These are phyloP conservation scores for Cordyceps farinosa DNA, from an alignment of 2,329 filamentous ascomycete genomes.

Conservation along the genomic window DNA sequence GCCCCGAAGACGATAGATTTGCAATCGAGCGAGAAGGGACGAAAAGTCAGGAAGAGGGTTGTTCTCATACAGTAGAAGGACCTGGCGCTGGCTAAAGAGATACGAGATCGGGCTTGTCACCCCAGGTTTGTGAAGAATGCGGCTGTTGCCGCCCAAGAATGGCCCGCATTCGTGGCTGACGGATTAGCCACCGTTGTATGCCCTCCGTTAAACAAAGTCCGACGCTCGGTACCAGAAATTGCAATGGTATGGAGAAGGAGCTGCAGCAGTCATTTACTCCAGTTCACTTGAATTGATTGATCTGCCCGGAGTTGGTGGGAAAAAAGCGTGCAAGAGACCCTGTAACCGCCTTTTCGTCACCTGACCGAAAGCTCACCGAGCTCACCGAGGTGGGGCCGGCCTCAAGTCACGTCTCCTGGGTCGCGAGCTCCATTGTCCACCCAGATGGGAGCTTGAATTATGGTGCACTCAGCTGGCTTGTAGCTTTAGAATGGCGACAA, in stretches of 20 bases:
- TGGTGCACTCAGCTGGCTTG: neutral
- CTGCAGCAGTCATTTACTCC: neutral
- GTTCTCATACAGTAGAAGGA: no score
- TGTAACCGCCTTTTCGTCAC: neutral
- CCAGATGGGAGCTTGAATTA: neutral
- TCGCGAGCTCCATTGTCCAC: neutral
- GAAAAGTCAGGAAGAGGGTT: neutral
- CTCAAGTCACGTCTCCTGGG: slow-evolving; percentile 13
- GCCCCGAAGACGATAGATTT: no score
- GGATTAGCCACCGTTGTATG: neutral
- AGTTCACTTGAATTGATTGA: neutral
- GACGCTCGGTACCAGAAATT: no score
- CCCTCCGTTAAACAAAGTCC: neutral
- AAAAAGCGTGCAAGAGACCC: neutral
- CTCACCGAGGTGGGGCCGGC: slow-evolving; percentile 3
- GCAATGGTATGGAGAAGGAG: neutral
- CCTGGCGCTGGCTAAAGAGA: neutral
- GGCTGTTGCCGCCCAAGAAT: neutral
- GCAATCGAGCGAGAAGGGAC: neutral
- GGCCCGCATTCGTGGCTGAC: neutral
- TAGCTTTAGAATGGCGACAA: slow-evolving; percentile 41
- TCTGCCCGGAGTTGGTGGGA: neutral
- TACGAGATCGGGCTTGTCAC: neutral
- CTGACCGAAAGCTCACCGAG: slow-evolving; percentile 5
- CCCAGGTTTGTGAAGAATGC: neutral